Evolutionary conservation across 2,329 filamentous ascomycete genomes (phyloP).

Genomic region (Xylogone sp.): DNA sequence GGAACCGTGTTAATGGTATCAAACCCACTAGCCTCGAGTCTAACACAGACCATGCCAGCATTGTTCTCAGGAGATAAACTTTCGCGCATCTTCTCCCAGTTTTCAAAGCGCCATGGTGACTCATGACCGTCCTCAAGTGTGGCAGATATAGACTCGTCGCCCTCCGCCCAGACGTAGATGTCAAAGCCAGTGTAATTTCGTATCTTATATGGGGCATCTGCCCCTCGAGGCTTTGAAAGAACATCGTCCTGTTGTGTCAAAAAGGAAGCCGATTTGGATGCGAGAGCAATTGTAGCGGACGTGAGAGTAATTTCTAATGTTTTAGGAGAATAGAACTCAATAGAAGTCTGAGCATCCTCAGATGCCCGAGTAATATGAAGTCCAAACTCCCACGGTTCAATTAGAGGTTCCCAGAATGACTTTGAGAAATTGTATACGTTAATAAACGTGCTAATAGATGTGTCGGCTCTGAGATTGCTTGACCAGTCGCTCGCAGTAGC

Average conservation of each 20-base stretch:
- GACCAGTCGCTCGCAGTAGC: constrained; percentile 90
- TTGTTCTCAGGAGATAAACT: constrained; percentile 81
- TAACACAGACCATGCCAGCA: constrained; percentile 74
- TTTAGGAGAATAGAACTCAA: constrained; percentile 86
- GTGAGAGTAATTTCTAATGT: constrained; percentile 90
- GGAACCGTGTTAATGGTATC: constrained; percentile 84
- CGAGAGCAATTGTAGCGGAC: constrained; percentile 87
- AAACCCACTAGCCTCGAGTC: constrained; percentile 90
- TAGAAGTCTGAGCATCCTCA: constrained; percentile 55
- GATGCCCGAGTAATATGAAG: constrained; percentile 80
- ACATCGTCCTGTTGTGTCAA: constrained; percentile 86
- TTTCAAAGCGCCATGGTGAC: constrained; percentile 92
- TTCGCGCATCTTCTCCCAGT: constrained; percentile 94
- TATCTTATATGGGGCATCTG: constrained; percentile 88
- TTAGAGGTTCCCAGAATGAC: constrained; percentile 93
- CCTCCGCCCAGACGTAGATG: constrained; percentile 70
- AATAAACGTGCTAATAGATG: constrained; percentile 87
- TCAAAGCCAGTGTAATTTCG: constrained; percentile 96
- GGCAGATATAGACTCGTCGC: constrained; percentile 67
- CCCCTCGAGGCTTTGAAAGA: constrained; percentile 84
- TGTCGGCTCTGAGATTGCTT: constrained; percentile 78
- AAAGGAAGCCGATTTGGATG: constrained; percentile 90
- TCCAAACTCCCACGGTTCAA: constrained; percentile 95
- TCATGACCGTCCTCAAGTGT: constrained; percentile 87
- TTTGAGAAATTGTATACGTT: constrained; percentile 99